Percentiles rank a stretch among this genome's conserved stretches.
Conservation (phyloP, 2,329 filamentous ascomycete genomes). For the Fusarium stilboides region DNA sequence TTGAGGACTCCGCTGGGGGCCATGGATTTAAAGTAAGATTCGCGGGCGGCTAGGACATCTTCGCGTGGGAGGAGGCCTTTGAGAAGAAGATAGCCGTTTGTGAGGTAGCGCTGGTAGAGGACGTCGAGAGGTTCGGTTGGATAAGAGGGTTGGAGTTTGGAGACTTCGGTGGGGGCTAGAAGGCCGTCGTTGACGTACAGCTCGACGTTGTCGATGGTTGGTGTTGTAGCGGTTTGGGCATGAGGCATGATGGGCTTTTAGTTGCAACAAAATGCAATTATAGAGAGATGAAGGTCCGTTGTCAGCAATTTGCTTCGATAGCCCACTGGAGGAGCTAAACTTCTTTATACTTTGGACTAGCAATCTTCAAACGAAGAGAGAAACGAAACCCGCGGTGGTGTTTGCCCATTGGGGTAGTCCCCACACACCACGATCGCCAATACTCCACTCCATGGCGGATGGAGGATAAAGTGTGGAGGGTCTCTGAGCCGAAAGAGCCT, state of each 20-base stretch:
- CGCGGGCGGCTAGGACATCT: conserved; percentile 67
- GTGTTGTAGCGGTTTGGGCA: background rate
- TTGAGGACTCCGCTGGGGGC: conserved; percentile 70
- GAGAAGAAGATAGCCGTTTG: conserved; percentile 68
- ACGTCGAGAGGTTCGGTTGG: background rate
- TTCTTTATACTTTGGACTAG: background rate
- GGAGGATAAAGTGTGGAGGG: too few relatives aligned
- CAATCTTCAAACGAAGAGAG: background rate
- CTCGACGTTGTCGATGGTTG: background rate
- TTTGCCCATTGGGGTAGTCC: background rate
- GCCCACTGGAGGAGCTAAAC: too few relatives aligned
- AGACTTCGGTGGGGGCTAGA: background rate
- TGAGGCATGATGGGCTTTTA: conserved; percentile 2
- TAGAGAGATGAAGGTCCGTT: too few relatives aligned
- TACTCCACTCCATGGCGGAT: too few relatives aligned
- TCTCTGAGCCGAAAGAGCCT: too few relatives aligned
- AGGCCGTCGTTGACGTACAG: conserved; percentile 4
- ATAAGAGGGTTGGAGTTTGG: conserved; percentile 1
- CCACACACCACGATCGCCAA: background rate
- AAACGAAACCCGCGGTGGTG: background rate
- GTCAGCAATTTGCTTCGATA: too few relatives aligned
- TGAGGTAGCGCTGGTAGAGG: conserved; percentile 1
- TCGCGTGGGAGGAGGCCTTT: conserved; percentile 68
- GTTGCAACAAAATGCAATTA: background rate
- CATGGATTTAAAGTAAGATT: conserved; percentile 68